Base-by-base conservation (phyloP, 164 flowering plant species). In the Kingdonia uniflora region DNA sequence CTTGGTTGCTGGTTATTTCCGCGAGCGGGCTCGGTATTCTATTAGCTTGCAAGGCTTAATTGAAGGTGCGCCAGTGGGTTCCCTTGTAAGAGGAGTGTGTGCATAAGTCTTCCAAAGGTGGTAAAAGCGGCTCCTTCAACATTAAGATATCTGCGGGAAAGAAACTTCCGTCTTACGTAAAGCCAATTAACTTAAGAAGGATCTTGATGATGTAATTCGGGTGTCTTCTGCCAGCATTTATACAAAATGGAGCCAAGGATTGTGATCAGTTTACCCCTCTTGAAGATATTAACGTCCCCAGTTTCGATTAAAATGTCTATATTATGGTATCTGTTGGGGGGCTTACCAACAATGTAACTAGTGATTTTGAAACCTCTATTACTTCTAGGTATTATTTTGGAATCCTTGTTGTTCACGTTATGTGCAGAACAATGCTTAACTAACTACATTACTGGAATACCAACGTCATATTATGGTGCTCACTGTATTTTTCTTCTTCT, bases 11-110 rank as follows among this genome's bases (percentile, higher is more conserved):
- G 88, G 91, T n/a, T 90, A 86, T 66, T 90, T 84, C 69, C 57
- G 54, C 61, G 57, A 55, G 44, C 74, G 57, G 48, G 85, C 85
- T 19, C 71, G 71, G 75, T 39, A 78, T 90, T 61, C 57, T 86
- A 51, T 68, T 54, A 54, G 76, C 94, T 42, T 90, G 97, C 60
- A 75, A 77, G 59, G 86, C 94, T 37, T 86, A 90, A 63, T 68
- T 58, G 74, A 76, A 11, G 97, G 95, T 40, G 84, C 79, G 55
- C 77, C 75, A 60, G 90, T 84, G 14, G 97, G 90, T 19, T 71
- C 65, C 49, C 67, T 73, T 42, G 78, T 64, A 14, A 68, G 65
- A 60, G 80, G 75, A 1, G 71, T 76, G n/a, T 24, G 80, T 76
- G 55, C 35, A 4, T 3, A 76, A 76, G 55, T 78, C 63, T 21